Conservation (phyloP, 2,329 filamentous ascomycete genomes). For the Xylariaceae sp. region DNA sequence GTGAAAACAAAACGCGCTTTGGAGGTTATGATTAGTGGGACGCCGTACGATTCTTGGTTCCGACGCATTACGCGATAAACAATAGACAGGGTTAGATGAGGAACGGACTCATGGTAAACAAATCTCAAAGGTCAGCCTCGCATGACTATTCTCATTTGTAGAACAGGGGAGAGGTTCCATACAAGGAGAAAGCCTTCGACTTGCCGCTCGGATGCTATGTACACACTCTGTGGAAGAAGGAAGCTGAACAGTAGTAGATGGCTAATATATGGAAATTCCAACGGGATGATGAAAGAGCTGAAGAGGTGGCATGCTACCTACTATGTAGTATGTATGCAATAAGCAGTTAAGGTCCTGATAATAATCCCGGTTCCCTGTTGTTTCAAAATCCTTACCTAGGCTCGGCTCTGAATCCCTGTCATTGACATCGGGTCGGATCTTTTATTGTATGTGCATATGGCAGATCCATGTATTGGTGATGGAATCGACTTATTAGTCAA, state of each 20-base stretch:
- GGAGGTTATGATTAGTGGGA: neutral
- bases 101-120: constrained; percentile 2
- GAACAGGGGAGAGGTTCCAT: no score
- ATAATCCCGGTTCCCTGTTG: neutral
- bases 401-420: neutral
- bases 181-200: neutral
- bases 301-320: neutral
- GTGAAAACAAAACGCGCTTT: constrained; percentile 8
- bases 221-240: neutral
- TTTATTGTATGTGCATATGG: no score
- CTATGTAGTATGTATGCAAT: no score
- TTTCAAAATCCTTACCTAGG: neutral
- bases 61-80: constrained; percentile 12
- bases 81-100: constrained; percentile 11
- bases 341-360: neutral
- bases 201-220: neutral
- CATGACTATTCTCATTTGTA: neutral
- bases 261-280: neutral
- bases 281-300: neutral
- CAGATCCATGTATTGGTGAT: neutral
- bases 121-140: neutral
- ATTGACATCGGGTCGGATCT: neutral
- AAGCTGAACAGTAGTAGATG: neutral
- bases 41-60: constrained; percentile 6
- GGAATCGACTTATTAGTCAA: no score